Percentiles rank a stretch among this genome's conserved stretches.
These are phyloP conservation scores for Oryza longistaminata DNA, from an alignment of 176 grass and related monocot genomes.

Conservation along the genomic window DNA sequence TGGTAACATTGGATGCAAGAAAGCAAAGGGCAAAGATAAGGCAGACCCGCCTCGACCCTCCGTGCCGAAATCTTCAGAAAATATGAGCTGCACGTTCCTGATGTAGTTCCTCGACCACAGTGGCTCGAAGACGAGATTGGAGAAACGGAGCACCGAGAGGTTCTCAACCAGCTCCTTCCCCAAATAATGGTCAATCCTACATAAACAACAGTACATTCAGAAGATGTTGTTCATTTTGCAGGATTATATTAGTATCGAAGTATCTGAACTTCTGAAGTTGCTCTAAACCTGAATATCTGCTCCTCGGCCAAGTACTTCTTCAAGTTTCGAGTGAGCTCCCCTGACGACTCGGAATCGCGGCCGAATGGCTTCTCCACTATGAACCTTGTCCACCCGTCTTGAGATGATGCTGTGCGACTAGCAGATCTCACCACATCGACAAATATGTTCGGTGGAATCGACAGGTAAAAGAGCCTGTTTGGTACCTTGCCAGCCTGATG, in stretches of 20 bases:
- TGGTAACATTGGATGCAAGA: background rate
- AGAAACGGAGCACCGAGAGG: constrained; percentile 95
- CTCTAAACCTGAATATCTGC: constrained; percentile 78
- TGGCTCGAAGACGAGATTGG: constrained; percentile 95
- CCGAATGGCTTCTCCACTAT: constrained; percentile 98
- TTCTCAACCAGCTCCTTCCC: constrained; percentile 97
- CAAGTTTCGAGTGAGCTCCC: constrained; percentile 70
- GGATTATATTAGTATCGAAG: too few species aligned
- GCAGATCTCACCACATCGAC: constrained; percentile 87
- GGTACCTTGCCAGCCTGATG: constrained; percentile 62
- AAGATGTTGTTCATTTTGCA: background rate
- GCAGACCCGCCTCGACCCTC: constrained; percentile 93
- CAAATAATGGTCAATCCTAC: constrained; percentile 95
- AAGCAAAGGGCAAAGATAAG: background rate
- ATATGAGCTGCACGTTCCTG: constrained; percentile 89
- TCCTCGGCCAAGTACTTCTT: constrained; percentile 80
- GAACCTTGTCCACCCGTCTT: constrained; percentile 84
- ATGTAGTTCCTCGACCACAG: constrained; percentile 94
- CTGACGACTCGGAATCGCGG: constrained; percentile 81
- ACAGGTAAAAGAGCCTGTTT: constrained; percentile 90
- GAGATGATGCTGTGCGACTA: constrained; percentile 57
- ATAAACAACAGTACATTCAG: background rate
- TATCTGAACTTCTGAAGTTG: background rate
- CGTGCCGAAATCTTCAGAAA: constrained; percentile 92
- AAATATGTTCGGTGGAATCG: constrained; percentile 93